phyloP scores from a whole-genome alignment of 2,329 filamentous ascomycete species.

The Trichoderma aggressivum region DNA sequence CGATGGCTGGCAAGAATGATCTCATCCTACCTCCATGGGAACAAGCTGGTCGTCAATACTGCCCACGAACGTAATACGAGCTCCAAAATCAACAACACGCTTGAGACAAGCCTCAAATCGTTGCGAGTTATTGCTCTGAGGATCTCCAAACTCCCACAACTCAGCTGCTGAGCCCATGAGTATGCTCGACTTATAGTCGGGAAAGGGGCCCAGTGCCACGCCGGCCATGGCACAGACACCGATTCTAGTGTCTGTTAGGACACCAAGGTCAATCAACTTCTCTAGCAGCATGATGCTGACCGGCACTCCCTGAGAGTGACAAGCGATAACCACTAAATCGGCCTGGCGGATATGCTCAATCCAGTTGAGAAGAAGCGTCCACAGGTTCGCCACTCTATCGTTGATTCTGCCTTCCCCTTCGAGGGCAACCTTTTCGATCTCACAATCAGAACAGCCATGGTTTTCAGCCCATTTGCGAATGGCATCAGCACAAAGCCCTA shows the following conservation, averaged over 20 bases:
- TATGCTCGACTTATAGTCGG: conserved; percentile 84
- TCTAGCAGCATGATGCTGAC: conserved; percentile 90
- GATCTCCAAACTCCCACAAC: conserved; percentile 87
- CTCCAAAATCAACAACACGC: conserved; percentile 71
- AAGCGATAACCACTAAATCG: conserved; percentile 88
- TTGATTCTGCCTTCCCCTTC: conserved; percentile 92
- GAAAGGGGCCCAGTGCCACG: conserved; percentile 88
- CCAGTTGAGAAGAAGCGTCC: conserved; percentile 94
- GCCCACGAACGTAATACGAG: conserved; percentile 80
- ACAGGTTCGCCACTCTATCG: conserved; percentile 85
- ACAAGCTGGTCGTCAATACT: conserved; percentile 98
- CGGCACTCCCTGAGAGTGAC: conserved; percentile 93
- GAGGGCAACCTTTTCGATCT: conserved; percentile 90
- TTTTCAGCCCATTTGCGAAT: conserved; percentile 78
- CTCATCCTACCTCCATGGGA: conserved; percentile 69
- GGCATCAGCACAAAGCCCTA: conserved; percentile 77
- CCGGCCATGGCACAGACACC: conserved; percentile 89
- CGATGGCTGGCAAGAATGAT: background rate
- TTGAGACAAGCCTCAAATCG: conserved; percentile 75
- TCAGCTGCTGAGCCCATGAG: conserved; percentile 90
- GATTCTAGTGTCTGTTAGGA: conserved; percentile 71
- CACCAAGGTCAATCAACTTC: conserved; percentile 86
- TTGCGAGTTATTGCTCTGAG: conserved; percentile 76
- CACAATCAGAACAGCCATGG: conserved; percentile 68
- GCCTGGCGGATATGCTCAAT: conserved; percentile 83